Evolutionary conservation across 2,329 filamentous ascomycete genomes (phyloP), one percentile per base, ranked within the genome.

Genomic region (Pseudogymnoascus sp.): DNA sequence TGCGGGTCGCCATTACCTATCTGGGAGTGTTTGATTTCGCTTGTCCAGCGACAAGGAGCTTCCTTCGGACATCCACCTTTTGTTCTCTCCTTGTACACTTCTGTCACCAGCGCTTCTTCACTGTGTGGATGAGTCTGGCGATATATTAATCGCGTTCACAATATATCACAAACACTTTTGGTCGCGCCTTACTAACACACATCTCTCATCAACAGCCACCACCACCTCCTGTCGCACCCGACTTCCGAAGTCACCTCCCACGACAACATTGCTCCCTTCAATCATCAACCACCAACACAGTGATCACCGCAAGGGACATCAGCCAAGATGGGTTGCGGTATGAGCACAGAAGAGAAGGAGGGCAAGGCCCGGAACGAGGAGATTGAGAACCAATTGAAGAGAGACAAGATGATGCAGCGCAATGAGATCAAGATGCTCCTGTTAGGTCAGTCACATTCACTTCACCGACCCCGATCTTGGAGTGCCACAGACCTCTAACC

Each of bases 361-460:
- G 93, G 94, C 81, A 97, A 97, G 90, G 91, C 92, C 83, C 89
- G 94, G 72, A 97, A 99, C 77, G 94, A 99, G 84, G 93, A 97
- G 86, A 99, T 99, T 75, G 94, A 99, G 81, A 97, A 97, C 78
- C 93, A 97, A 83, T 83, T 97, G 76, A 97, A 97, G 86, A 86
- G 91, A 77, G 94, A 99, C 76, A 95, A 96, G 80, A 90, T 97
- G 90, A 89, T 96, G 83, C 92, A 97, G 82, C 89, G 93, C 73
- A 99, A 99, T 72, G 94, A 99, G 80, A 99, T 99, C 82, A 99
- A 99, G 86, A 97, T 99, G 94, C 83, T 99, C 72, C 85, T 99
- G 73, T 88, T 99, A 73, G 94, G 94, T 97, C 85, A 75, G 87
- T 82, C 50, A 65, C 69, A 62, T 62, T 16, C 37, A 33, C 18